Percentiles rank a stretch among this genome's conserved stretches.
These are phyloP conservation scores for carrot (Daucus carota) DNA, from an alignment of 129 eudicot genomes.

Conservation along the genomic window DH1_v3.0 NC_030389.2:6675501-6676000, in stretches of 20 bases:
- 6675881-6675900: not conserved
- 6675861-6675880: not conserved
- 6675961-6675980: not conserved
- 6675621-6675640: not conserved
- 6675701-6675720: too few species aligned
- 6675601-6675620: not conserved
- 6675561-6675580: conserved; percentile 91
- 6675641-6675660: not conserved
- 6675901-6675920: not conserved
- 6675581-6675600: not conserved
- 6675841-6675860: not conserved
- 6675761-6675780: too few species aligned
- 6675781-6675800: too few species aligned
- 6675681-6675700: not conserved
- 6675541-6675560: conserved; percentile 78
- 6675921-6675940: too few species aligned
- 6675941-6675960: not conserved
- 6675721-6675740: too few species aligned
- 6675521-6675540: conserved; percentile 69
- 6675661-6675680: not conserved
- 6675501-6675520: conserved; percentile 92
- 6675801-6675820: too few species aligned
- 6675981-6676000: not conserved
- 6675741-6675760: too few species aligned
- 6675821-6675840: not conserved